These are phyloP conservation scores for Paraconiothyrium brasiliense DNA, from an alignment of 2,329 filamentous ascomycete genomes.

Conservation along the genomic window DNA sequence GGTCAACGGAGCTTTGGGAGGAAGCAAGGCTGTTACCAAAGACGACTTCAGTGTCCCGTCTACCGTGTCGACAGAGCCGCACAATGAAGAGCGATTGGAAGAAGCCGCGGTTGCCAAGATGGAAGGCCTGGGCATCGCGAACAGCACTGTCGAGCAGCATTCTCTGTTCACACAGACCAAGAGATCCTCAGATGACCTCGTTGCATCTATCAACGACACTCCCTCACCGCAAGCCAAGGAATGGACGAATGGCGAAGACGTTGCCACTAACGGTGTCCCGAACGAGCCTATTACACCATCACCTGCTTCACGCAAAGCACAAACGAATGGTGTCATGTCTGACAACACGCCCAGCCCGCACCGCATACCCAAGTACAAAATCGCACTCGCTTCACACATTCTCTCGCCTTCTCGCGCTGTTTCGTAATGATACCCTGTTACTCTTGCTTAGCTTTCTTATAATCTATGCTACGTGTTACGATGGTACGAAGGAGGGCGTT, in stretches of 20 bases:
- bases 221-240: constrained; percentile 31
- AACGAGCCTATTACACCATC: constrained; percentile 31
- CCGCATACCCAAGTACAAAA: constrained; percentile 43
- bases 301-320: constrained; percentile 18
- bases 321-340: neutral
- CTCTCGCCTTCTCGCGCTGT: constrained; percentile 28
- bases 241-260: constrained; percentile 29
- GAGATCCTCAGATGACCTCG: constrained; percentile 45
- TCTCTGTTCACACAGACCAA: constrained; percentile 45
- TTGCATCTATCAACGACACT: constrained; percentile 37
- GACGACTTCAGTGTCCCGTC: constrained; percentile 47
- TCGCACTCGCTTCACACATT: constrained; percentile 41
- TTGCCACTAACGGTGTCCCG: constrained; percentile 27
- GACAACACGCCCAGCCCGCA: constrained; percentile 28
- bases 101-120: constrained; percentile 30
- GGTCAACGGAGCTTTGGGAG: constrained; percentile 25
- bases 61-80: constrained; percentile 32
- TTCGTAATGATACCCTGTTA: constrained; percentile 19
- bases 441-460: neutral
- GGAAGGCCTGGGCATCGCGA: constrained; percentile 36
- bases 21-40: constrained; percentile 22
- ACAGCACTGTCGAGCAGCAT: constrained; percentile 25
- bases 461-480: neutral
- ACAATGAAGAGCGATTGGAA: constrained; percentile 23
- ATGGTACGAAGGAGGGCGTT: neutral